Conservation (phyloP, 768 basidiomycete genomes). For the Porphyrellus cyaneotinctus region DNA sequence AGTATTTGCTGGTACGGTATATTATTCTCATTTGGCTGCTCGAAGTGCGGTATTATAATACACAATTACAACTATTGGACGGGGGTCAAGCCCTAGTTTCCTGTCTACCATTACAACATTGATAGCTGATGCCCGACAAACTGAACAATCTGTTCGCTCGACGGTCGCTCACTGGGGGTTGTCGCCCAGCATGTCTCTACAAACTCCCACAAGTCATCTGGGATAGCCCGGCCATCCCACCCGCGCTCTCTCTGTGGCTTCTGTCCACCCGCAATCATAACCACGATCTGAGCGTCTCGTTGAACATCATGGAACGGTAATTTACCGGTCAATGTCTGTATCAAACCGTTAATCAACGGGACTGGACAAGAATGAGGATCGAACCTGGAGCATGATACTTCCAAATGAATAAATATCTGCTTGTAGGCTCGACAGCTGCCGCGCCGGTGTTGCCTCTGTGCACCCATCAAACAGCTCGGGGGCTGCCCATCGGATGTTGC, state of each 20-base stretch:
- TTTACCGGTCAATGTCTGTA: conserved; percentile 23
- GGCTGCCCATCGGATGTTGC: conserved; percentile 30
- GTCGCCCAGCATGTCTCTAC: conserved; percentile 21
- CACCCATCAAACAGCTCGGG: conserved; percentile 20
- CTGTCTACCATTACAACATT: not conserved
- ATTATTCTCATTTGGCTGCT: no score
- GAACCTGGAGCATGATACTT: conserved; percentile 28
- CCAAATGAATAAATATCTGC: conserved; percentile 31
- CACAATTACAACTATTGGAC: no score
- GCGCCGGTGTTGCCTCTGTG: not conserved
- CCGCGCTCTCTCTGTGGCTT: conserved; percentile 8
- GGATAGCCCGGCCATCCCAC: conserved; percentile 25
- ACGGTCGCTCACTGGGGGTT: conserved; percentile 16
- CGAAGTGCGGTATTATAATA: no score
- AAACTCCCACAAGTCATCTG: conserved; percentile 22
- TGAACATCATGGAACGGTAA: conserved; percentile 21
- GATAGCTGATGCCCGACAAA: conserved; percentile 14
- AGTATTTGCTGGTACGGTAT: no score
- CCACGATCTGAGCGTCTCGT: conserved; percentile 22
- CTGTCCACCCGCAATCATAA: conserved; percentile 13
- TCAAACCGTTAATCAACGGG: no score
- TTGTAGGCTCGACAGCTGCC: conserved; percentile 9
- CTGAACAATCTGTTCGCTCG: conserved; percentile 3
- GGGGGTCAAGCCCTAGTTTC: not conserved
- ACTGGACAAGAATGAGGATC: not conserved